Conservation (phyloP, 2,329 filamentous ascomycete genomes). For the Colletotrichum spinosum region DNA sequence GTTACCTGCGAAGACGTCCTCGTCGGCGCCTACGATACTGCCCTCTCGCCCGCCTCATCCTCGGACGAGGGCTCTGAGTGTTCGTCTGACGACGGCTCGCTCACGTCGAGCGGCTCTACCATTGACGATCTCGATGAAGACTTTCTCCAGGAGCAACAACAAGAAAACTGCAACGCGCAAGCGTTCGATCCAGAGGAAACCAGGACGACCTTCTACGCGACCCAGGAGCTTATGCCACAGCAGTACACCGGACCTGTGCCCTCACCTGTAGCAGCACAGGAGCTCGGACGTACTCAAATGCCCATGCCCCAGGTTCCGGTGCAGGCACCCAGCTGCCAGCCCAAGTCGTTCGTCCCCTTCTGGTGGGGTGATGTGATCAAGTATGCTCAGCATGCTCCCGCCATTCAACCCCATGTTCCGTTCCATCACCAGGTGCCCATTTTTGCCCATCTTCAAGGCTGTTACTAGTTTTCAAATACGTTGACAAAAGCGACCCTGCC, state of each 20-base stretch:
- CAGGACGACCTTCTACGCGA: conserved; percentile 52
- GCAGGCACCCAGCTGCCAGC: conserved; percentile 50
- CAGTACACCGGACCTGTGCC: conserved; percentile 57
- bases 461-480: conserved; percentile 52
- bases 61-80: conserved; percentile 51
- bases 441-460: conserved; percentile 64
- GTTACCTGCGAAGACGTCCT: conserved; percentile 60
- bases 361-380: conserved; percentile 65
- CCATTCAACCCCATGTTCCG: conserved; percentile 60
- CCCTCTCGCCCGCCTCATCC: conserved; percentile 63
- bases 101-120: conserved; percentile 65
- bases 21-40: conserved; percentile 56
- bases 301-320: conserved; percentile 49
- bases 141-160: conserved; percentile 57
- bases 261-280: conserved; percentile 39
- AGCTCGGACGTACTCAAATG: conserved; percentile 45
- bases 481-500: conserved; percentile 10
- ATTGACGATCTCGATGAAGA: conserved; percentile 65
- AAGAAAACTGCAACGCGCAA: conserved; percentile 55
- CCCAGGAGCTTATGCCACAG: conserved; percentile 59
- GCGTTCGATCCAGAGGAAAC: conserved; percentile 61
- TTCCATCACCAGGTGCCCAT: conserved; percentile 66
- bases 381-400: conserved; percentile 62
- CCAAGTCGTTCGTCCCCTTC: conserved; percentile 62
- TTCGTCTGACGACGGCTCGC: conserved; percentile 66